These are phyloP conservation scores for Trichoderma erinaceum DNA, from an alignment of 495 filamentous ascomycete species.

Conservation along the genomic window DNA sequence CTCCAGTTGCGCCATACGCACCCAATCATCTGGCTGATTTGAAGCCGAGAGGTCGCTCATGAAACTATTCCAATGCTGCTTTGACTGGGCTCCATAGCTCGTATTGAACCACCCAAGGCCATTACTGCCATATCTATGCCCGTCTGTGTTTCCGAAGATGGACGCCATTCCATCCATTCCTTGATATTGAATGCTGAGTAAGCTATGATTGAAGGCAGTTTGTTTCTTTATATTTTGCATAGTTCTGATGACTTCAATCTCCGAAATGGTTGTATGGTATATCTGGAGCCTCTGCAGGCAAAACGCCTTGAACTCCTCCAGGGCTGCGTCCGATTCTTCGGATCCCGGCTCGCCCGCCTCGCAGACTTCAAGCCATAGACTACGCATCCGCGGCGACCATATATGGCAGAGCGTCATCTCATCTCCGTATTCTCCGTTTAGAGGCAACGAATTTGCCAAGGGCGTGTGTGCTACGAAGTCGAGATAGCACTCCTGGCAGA, in stretches of 20 bases:
- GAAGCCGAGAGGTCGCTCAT: neutral
- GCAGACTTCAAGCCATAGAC: conserved; percentile 21
- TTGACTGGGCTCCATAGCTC: neutral
- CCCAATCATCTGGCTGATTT: neutral
- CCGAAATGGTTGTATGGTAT: conserved; percentile 18
- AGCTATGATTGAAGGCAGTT: conserved; percentile 3
- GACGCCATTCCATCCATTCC: conserved; percentile 14
- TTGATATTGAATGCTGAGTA: conserved; percentile 2
- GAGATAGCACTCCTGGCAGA: conserved; percentile 22
- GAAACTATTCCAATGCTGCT: neutral
- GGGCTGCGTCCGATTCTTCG: conserved; percentile 3
- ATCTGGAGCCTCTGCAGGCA: conserved; percentile 15
- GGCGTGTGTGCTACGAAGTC: conserved; percentile 18
- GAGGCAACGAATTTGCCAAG: conserved; percentile 2
- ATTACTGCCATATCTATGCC: conserved; percentile 14
- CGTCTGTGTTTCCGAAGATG: conserved; percentile 7
- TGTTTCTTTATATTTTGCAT: conserved; percentile 20
- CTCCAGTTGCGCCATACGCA: conserved; percentile 3
- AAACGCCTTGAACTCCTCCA: conserved; percentile 15
- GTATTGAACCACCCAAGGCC: conserved; percentile 17
- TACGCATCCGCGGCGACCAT: conserved; percentile 24
- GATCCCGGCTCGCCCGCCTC: conserved; percentile 15
- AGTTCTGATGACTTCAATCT: conserved; percentile 16
- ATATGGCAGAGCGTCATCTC: conserved; percentile 18
- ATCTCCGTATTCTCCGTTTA: neutral